Evolutionary conservation across 2,329 filamentous ascomycete genomes (phyloP), one percentile per base, ranked within the genome.

Genomic region (Neonectria sp.): DNA sequence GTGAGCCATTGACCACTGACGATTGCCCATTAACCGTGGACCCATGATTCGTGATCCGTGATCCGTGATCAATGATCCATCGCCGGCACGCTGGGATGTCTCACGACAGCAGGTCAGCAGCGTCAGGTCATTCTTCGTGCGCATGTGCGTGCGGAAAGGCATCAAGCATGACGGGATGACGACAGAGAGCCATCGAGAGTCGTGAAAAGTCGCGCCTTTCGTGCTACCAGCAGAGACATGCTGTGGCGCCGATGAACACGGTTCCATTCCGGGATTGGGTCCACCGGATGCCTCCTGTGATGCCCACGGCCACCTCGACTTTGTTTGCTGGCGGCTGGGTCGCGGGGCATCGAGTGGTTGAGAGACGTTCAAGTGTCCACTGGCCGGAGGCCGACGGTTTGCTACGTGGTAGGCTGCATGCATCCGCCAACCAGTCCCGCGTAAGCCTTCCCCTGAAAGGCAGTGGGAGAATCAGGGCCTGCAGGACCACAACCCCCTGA

Each of bases 301-400:
- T 43, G 12, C 25, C 43, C 49, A 49, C 31, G 40, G 25, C 45
- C 17, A 33, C 63, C 60, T 40, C 35, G 29, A 56, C 48, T 60
- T 40, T 60, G 67, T 72, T 62, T 62, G 63, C 67, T 68, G 66
- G 72, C 68, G 74, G 66, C 65, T 70, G 63, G 70, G 21, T 46
- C 63, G 65, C 68, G 63, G 72, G 66, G 64, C 58, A 72, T 60
- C 31, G 72, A 74, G 61, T 76, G 74, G 74, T 64, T 59, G 60
- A 52, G 65, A 73, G 59, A 61, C 65, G 67, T 73, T 70, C 59
- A 49, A 65, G 49, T 55, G 40, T 46, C 37, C 35, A 29, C 33
- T 63, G 35, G 27, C 59, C n/a, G 51, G 64, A 43, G 59, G 46
- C 24, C 25, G 53, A 53, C 48, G 31, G 60, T 31, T 17, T 53